Evolutionary conservation across 2,329 filamentous ascomycete genomes (phyloP).

Genomic region (Aspergillus vadensis): DNA sequence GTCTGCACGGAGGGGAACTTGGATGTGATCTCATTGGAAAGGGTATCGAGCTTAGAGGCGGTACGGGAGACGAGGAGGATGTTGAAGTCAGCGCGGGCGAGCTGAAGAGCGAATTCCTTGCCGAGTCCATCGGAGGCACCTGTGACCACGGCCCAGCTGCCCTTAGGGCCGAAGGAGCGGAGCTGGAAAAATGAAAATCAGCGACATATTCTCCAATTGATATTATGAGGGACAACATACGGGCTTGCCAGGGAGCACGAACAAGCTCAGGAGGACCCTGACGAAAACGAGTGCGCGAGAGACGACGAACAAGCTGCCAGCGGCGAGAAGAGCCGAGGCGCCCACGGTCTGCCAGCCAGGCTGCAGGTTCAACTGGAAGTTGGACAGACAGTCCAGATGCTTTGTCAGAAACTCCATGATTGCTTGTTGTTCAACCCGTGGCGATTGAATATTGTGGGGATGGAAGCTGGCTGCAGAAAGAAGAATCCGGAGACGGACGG

Average conservation of each 20-base stretch:
- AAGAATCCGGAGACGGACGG: constrained; percentile 7
- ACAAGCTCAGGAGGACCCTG: constrained; percentile 66
- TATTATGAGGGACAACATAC: constrained; percentile 33
- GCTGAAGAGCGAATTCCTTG: constrained; percentile 90
- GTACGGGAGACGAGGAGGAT: constrained; percentile 93
- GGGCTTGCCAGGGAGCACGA: constrained; percentile 61
- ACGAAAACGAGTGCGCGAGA: constrained; percentile 61
- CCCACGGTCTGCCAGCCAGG: constrained; percentile 41
- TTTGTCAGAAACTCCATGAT: constrained; percentile 37
- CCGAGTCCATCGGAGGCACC: constrained; percentile 95
- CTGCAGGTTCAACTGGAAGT: constrained; percentile 37
- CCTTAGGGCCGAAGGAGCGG: constrained; percentile 84
- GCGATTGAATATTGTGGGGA: background rate
- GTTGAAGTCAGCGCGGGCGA: constrained; percentile 91
- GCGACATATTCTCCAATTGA: background rate
- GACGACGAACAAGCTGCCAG: constrained; percentile 62
- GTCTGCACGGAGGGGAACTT: constrained; percentile 67
- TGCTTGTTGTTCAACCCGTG: constrained; percentile 17
- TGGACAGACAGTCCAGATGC: constrained; percentile 34
- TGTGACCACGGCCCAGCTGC: constrained; percentile 91
- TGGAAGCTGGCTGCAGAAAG: constrained; percentile 5
- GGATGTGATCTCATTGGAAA: constrained; percentile 75
- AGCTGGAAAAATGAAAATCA: constrained; percentile 59
- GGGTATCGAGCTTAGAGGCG: constrained; percentile 79
- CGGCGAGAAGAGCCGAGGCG: constrained; percentile 40